Evolutionary conservation across 2,329 filamentous ascomycete genomes (phyloP).

Genomic region (Nothopassalora personata): DNA sequence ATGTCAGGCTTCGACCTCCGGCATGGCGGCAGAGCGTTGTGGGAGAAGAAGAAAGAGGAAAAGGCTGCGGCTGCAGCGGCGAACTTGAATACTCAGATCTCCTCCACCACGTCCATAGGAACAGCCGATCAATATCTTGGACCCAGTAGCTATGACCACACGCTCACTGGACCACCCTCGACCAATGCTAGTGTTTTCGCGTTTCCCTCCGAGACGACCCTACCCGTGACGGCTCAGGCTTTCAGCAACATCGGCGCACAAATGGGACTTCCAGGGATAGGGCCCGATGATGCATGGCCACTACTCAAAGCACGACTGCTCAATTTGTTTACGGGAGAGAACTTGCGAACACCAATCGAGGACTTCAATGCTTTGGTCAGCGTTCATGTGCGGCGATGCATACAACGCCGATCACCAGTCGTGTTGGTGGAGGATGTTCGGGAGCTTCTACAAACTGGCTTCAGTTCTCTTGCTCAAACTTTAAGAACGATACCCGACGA

Average conservation of each 20-base stretch:
- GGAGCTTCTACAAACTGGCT: conserved; percentile 74
- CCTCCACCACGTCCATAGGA: conserved; percentile 29
- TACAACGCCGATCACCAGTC: conserved; percentile 66
- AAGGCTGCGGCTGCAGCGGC: conserved; percentile 40
- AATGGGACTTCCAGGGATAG: conserved; percentile 46
- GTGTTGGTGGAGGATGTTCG: conserved; percentile 70
- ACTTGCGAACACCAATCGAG: conserved; percentile 72
- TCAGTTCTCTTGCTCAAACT: conserved; percentile 77
- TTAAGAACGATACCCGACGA: conserved; percentile 76
- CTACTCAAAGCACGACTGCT: conserved; percentile 70
- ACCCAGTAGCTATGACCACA: conserved; percentile 23
- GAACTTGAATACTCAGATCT: conserved; percentile 28
- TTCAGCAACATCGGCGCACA: conserved; percentile 42
- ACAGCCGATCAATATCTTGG: conserved; percentile 25
- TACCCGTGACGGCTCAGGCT: conserved; percentile 33
- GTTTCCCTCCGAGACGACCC: conserved; percentile 28
- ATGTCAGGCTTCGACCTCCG: conserved; percentile 75
- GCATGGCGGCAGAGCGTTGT: conserved; percentile 68
- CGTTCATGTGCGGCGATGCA: conserved; percentile 71
- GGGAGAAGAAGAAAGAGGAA: conserved; percentile 64
- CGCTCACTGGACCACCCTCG: conserved; percentile 26
- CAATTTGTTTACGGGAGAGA: conserved; percentile 75
- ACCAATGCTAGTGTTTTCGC: conserved; percentile 29
- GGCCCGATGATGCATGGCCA: conserved; percentile 74
- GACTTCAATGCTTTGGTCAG: conserved; percentile 77